Base-by-base conservation (phyloP, 164 flowering plant genomes). In the Aristolochia californica region DNA sequence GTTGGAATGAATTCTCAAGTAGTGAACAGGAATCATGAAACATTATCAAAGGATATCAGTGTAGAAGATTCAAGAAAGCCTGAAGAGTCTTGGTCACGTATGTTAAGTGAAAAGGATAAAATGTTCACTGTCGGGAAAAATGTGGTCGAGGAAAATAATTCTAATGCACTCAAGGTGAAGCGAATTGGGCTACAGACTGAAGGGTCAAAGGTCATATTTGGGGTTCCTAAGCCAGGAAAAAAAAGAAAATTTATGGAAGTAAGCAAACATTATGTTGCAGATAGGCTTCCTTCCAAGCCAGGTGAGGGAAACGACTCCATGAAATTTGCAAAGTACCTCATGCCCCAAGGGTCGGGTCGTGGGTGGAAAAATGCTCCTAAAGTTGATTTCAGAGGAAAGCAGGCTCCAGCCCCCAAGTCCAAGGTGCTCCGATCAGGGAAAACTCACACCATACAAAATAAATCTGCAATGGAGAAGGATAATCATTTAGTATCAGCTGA, bases 191-290 rank as follows among this genome's bases (percentile, higher is more conserved):
- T 81, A 58, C 84, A 76, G 72, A 86, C 78, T 72, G 93, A 78
- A 74, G 93, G 89, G 59, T 80, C 96, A 11, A 75, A 74, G 75
- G 85, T 83, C 59, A 63, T 89, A 66, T 80, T 82, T 74, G 97
- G 99, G 44, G 79, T 90, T 66, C 97, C 99, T 8, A 90, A 83
- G 71, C 97, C 97, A 53, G 99, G 97, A 50, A 94, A 85, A 77
- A 94, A 84, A 70, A 78, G 85, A 62, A 94, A 94, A 62, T 88
- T 94, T 63, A 86, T 94, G 99, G 99, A 90, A 16, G 99, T 90
- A 5, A 88, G 99, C 82, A 88, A 86, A 70, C 96, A 94, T 61
- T 83, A 78, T 74, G 82, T 77, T 67, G 69, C 79, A 53, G 83
- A 78, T 58, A 63, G 59, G 53, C 23, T 14, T 13, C 67, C 70